phyloP scores from a whole-genome alignment of 257 asterid species.

The Nemophila menziesii region DNA sequence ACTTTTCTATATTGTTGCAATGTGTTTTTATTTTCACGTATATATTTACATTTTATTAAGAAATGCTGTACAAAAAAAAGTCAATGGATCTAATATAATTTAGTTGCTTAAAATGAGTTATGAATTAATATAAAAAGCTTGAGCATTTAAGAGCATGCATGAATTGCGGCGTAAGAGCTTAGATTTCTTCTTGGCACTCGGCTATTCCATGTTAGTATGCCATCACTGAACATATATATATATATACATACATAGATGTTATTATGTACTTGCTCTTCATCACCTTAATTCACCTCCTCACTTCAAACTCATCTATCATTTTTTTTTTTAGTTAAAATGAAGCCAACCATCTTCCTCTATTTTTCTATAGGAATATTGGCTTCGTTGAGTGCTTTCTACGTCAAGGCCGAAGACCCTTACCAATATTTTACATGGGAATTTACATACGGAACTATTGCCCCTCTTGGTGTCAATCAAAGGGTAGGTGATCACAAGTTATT shows the following conservation, averaged over 20 bases:
- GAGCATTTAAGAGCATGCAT: slow-evolving; percentile 34
- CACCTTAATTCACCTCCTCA: not conserved
- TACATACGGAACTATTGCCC: slow-evolving; percentile 49
- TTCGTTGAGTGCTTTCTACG: slow-evolving; percentile 18
- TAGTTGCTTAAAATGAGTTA: not conserved
- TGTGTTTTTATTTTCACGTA: too few species aligned
- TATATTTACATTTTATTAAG: too few species aligned
- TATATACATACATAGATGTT: slow-evolving; percentile 11
- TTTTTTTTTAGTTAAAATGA: slow-evolving; percentile 26
- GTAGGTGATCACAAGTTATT: slow-evolving; percentile 15
- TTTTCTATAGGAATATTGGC: slow-evolving; percentile 31
- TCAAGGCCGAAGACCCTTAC: slow-evolving; percentile 53
- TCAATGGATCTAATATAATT: not conserved
- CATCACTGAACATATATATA: slow-evolving; percentile 20
- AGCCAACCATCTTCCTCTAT: slow-evolving; percentile 18
- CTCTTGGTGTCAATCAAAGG: slow-evolving; percentile 58
- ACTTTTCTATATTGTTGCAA: not conserved
- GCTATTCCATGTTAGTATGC: slow-evolving; percentile 34
- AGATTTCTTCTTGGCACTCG: slow-evolving; percentile 36
- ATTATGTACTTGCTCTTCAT: slow-evolving; percentile 8
- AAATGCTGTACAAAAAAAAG: not conserved
- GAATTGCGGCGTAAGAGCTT: slow-evolving; percentile 47
- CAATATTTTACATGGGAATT: slow-evolving; percentile 40
- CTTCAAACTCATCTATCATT: too few species aligned
- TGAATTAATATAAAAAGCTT: not conserved